A percentile compares a stretch with the other conserved stretches of the same genome.
These are phyloP conservation scores for Chaetomium sp. DNA, from an alignment of 2,329 filamentous ascomycete species.

Conservation along the genomic window DNA sequence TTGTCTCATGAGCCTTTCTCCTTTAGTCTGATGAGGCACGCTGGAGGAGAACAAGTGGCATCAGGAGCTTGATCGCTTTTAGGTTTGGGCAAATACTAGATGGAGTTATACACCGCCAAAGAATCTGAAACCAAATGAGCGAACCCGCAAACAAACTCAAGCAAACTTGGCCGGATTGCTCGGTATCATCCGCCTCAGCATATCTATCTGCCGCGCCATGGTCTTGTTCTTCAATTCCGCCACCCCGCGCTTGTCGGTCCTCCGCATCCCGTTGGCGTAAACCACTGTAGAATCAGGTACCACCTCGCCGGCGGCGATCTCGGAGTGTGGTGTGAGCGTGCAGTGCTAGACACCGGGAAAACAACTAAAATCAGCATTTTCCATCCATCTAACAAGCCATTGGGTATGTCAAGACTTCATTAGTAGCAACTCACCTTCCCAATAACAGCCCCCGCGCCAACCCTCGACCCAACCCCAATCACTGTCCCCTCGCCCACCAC, in stretches of 20 bases:
- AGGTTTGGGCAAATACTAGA: slow-evolving; percentile 11
- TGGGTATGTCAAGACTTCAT: background rate
- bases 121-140: slow-evolving; percentile 6
- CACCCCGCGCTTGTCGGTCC: slow-evolving; percentile 54
- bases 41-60: background rate
- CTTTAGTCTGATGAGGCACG: background rate
- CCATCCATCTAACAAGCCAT: background rate
- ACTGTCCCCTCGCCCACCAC: slow-evolving; percentile 54
- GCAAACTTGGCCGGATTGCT: slow-evolving; percentile 52
- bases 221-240: slow-evolving; percentile 57
- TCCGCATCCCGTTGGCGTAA: slow-evolving; percentile 56
- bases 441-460: slow-evolving; percentile 55
- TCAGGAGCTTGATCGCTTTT: background rate
- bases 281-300: slow-evolving; percentile 64
- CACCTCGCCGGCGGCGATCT: slow-evolving; percentile 49
- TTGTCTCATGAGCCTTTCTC: background rate
- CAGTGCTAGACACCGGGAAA: slow-evolving; percentile 46
- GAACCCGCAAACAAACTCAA: slow-evolving; percentile 22
- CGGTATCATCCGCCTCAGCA: slow-evolving; percentile 59
- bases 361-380: background rate
- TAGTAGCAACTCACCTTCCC: slow-evolving; percentile 47
- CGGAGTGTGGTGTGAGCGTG: slow-evolving; percentile 60
- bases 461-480: slow-evolving; percentile 52
- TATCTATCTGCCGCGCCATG: slow-evolving; percentile 61
- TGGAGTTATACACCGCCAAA: background rate